Evolutionary conservation across 202 grass and related monocot genomes (phyloP).

Genomic region (Panicum hallii): DNA sequence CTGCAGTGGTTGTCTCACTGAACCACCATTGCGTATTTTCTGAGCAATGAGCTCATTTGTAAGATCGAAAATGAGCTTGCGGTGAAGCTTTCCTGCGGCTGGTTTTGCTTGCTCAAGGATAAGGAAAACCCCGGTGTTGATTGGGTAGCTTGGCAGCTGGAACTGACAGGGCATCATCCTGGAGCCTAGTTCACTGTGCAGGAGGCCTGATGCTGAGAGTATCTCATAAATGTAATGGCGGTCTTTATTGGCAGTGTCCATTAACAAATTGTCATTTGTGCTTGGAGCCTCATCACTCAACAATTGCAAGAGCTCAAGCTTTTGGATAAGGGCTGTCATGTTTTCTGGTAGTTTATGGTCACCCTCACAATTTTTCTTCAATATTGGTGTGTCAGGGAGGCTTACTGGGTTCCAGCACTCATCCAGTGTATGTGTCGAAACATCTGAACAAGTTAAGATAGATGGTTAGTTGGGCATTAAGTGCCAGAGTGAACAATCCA

Average conservation of each 20-base stretch:
- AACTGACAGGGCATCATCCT: neutral
- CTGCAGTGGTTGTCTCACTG: neutral
- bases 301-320: constrained; percentile 56
- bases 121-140: constrained; percentile 63
- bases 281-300: constrained; percentile 51
- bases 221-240: constrained; percentile 65
- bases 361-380: constrained; percentile 19
- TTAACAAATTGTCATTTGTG: constrained; percentile 4
- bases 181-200: constrained; percentile 48
- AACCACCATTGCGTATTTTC: constrained; percentile 35
- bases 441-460: constrained; percentile 52
- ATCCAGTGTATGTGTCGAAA: constrained; percentile 52
- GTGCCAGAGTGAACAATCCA: neutral
- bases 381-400: constrained; percentile 49
- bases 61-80: constrained; percentile 71
- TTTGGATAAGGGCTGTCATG: constrained; percentile 60
- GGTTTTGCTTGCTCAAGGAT: constrained; percentile 74
- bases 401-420: constrained; percentile 52
- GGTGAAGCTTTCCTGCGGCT: constrained; percentile 45
- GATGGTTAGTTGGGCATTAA: constrained; percentile 28
- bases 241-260: constrained; percentile 49
- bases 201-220: constrained; percentile 55
- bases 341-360: constrained; percentile 55
- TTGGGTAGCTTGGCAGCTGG: constrained; percentile 20
- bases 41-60: constrained; percentile 63